A percentile compares a stretch with the other conserved stretches of the same genome.
Conservation (phyloP, 1,284 basidiomycete genomes). For the Heterobasidion parviporum region DNA sequence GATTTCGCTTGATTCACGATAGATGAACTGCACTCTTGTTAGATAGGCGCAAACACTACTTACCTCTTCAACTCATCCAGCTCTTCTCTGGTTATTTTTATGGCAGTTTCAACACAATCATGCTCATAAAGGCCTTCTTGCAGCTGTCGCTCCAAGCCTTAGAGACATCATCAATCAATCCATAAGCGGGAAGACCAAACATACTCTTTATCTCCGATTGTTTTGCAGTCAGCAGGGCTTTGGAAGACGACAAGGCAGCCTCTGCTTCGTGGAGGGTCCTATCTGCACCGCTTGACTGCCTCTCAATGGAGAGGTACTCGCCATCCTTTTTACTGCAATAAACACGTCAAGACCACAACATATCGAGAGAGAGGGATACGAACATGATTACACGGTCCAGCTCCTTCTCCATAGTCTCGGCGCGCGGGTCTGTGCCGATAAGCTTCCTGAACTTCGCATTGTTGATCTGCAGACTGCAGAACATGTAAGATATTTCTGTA, state of each 20-base stretch:
- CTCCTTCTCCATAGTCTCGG: constrained; percentile 66
- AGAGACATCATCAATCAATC: background rate
- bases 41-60: constrained; percentile 11
- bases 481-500: background rate
- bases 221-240: constrained; percentile 55
- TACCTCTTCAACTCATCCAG: constrained; percentile 50
- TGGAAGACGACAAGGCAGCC: constrained; percentile 48
- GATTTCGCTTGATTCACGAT: constrained; percentile 2
- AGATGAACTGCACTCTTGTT: no score
- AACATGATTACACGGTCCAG: constrained; percentile 54
- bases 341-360: constrained; percentile 4
- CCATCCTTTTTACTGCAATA: constrained; percentile 56
- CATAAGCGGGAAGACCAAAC: constrained; percentile 5
- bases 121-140: constrained; percentile 34
- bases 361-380: constrained; percentile 14
- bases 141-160: constrained; percentile 51
- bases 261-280: constrained; percentile 55
- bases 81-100: constrained; percentile 47
- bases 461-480: constrained; percentile 50
- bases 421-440: constrained; percentile 47
- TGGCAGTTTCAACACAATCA: constrained; percentile 42
- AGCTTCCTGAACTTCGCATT: constrained; percentile 58
- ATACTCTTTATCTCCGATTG: constrained; percentile 56
- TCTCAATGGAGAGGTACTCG: constrained; percentile 50
- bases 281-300: constrained; percentile 38